Evolutionary conservation across 1,284 basidiomycete species (phyloP).

Genomic region (Malassezia restricta): DNA sequence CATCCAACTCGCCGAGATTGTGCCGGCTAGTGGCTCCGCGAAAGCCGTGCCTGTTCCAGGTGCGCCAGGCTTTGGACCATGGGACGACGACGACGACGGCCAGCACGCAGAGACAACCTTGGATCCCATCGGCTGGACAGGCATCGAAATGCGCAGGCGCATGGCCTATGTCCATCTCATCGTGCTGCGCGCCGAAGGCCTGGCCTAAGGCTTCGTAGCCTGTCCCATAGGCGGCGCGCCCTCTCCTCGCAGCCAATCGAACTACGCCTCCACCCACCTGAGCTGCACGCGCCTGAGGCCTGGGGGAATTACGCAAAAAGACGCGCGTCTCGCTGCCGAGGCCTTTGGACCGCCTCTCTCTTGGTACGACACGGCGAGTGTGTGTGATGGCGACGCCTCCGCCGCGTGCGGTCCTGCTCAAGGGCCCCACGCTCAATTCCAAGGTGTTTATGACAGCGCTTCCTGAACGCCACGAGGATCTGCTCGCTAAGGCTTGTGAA

Average conservation of each 20-base stretch:
- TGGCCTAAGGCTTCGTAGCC: slow-evolving; percentile 2
- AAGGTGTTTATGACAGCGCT: slow-evolving; percentile 34
- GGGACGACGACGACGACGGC: slow-evolving; percentile 5
- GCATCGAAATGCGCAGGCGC: slow-evolving; percentile 9
- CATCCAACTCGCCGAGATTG: slow-evolving; percentile 6
- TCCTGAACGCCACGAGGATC: slow-evolving; percentile 21
- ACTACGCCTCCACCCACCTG: too few species aligned
- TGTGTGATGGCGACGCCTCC: background rate
- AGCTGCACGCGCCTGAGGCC: too few species aligned
- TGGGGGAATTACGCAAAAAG: too few species aligned
- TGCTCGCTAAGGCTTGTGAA: slow-evolving; percentile 29
- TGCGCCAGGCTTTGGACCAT: slow-evolving; percentile 4
- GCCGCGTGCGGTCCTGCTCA: slow-evolving; percentile 29
- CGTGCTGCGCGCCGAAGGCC: slow-evolving; percentile 14
- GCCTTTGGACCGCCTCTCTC: too few species aligned
- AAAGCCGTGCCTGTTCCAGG: background rate
- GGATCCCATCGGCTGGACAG: slow-evolving; percentile 8
- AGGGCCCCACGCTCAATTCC: slow-evolving; percentile 34
- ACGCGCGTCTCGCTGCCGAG: too few species aligned
- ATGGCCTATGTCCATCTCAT: slow-evolving; percentile 14
- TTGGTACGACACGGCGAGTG: too few species aligned
- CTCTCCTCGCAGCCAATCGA: too few species aligned
- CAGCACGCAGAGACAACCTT: background rate
- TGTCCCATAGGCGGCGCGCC: background rate
- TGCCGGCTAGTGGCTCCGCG: slow-evolving; percentile 6